Conservation (phyloP, 352 stramenopile species). For the Blastocystis sp. region DNA sequence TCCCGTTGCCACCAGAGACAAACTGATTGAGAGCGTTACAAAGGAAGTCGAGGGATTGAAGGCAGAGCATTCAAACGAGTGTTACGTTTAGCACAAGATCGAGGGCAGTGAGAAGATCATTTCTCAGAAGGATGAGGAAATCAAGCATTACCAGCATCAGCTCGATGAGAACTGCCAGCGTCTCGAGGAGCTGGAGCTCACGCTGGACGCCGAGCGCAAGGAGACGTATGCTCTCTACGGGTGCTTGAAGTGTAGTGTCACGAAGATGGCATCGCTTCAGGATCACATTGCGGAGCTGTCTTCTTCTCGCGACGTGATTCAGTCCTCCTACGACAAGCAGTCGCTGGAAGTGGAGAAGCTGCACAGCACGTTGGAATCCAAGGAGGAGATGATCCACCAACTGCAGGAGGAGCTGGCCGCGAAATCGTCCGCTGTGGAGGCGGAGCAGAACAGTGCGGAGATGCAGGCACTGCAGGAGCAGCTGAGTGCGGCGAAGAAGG, state of each 20-base stretch:
- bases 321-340: neutral
- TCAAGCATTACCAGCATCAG: neutral
- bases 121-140: neutral
- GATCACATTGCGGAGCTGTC: neutral
- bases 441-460: neutral
- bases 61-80: too few relatives aligned
- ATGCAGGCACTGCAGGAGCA: neutral
- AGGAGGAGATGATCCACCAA: neutral
- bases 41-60: neutral
- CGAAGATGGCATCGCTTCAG: neutral
- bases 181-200: neutral
- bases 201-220: neutral
- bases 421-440: neutral
- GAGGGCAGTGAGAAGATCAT: neutral
- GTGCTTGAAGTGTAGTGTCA: neutral
- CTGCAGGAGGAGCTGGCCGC: neutral
- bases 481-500: neutral
- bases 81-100: neutral
- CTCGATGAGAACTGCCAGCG: conserved; percentile 6
- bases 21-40: neutral
- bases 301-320: neutral
- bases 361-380: neutral
- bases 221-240: neutral
- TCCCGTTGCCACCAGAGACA: neutral
- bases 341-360: neutral